Evolutionary conservation across 257 asterid genomes (phyloP).

Genomic region (Nemophila menziesii): DNA sequence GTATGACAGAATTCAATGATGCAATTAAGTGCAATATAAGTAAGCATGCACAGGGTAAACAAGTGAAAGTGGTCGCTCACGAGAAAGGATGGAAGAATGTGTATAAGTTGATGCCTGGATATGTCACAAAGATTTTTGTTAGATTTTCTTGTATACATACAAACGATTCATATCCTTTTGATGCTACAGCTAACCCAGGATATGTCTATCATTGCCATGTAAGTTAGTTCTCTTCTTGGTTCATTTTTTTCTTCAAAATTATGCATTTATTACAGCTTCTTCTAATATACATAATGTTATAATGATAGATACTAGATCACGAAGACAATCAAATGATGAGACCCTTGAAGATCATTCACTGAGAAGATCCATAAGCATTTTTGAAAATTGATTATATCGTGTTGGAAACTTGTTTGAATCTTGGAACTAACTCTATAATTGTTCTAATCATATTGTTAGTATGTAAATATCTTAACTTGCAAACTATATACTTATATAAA

Average conservation of each 20-base stretch:
- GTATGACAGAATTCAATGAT: constrained; percentile 49
- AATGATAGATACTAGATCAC: constrained; percentile 63
- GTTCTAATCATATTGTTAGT: too few relatives aligned
- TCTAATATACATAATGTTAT: constrained; percentile 1
- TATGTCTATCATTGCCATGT: constrained; percentile 88
- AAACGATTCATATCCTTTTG: constrained; percentile 56
- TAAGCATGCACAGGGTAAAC: constrained; percentile 34
- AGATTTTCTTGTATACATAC: constrained; percentile 59
- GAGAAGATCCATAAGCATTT: constrained; percentile 3
- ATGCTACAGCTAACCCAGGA: constrained; percentile 77
- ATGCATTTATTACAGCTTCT: neutral
- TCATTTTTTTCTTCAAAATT: neutral
- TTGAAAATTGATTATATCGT: too few relatives aligned
- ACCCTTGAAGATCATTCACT: constrained; percentile 42
- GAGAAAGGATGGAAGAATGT: constrained; percentile 89
- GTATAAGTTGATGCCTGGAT: constrained; percentile 68
- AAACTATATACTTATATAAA: too few relatives aligned
- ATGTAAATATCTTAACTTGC: too few relatives aligned
- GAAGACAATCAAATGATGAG: constrained; percentile 94
- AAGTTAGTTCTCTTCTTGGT: constrained; percentile 17
- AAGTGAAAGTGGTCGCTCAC: constrained; percentile 28
- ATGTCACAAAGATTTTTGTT: constrained; percentile 44
- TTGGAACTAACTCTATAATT: too few relatives aligned
- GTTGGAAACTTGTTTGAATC: too few relatives aligned
- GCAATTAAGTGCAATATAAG: constrained; percentile 37